Percentiles rank a stretch among this genome's conserved stretches.
These are phyloP conservation scores for Microstegium vimineum DNA, from an alignment of 176 grass and related monocot genomes.

Conservation along the genomic window DNA sequence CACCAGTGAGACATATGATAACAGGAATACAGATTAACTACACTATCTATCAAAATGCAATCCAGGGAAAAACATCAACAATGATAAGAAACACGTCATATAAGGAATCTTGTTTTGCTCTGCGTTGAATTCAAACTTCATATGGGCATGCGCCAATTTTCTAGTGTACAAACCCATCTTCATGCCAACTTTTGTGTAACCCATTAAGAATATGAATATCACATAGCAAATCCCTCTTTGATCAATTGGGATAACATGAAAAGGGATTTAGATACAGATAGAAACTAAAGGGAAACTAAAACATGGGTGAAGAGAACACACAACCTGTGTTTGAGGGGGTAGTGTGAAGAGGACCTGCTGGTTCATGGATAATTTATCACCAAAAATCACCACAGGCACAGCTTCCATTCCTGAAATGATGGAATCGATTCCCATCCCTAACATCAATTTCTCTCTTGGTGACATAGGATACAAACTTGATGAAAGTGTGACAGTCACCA, in stretches of 20 bases:
- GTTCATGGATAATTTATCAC: conserved; percentile 27
- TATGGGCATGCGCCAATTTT: neutral
- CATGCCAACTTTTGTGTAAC: neutral
- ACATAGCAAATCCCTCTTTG: neutral
- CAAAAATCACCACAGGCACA: conserved; percentile 87
- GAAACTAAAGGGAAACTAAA: neutral
- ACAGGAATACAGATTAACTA: neutral
- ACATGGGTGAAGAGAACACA: neutral
- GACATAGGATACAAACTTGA: conserved; percentile 68
- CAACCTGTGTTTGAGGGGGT: neutral
- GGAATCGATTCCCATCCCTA: conserved; percentile 80
- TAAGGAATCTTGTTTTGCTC: neutral
- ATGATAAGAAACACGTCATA: neutral
- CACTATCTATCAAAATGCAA: neutral
- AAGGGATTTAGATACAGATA: neutral
- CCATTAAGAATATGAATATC: neutral
- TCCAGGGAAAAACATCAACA: neutral
- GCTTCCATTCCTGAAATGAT: conserved; percentile 71
- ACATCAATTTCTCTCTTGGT: conserved; percentile 70
- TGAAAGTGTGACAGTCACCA: conserved; percentile 75
- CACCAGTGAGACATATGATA: neutral
- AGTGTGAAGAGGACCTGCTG: neutral
- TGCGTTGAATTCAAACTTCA: too few species aligned
- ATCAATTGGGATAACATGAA: neutral
- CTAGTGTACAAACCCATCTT: neutral